phyloP scores from a whole-genome alignment of 352 stramenopile species.

The Aphanomyces invadans region DNA sequence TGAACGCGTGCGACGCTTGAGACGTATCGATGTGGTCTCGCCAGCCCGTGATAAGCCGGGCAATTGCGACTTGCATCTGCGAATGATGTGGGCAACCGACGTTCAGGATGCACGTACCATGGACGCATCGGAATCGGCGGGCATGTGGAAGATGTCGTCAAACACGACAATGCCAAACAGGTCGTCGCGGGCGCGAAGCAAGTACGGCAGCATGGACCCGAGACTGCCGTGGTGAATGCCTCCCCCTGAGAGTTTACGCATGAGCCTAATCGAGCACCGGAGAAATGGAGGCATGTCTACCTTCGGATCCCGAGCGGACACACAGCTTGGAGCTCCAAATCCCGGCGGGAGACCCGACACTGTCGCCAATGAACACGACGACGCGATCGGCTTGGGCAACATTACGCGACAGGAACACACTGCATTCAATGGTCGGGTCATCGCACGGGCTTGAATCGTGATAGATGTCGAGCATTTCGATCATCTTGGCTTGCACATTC shows the following conservation, averaged over 20 bases:
- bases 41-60: slow-evolving; percentile 61
- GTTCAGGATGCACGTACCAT: slow-evolving; percentile 3
- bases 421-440: slow-evolving; percentile 47
- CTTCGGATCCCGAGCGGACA: slow-evolving; percentile 50
- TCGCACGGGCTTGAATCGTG: slow-evolving; percentile 54
- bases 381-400: slow-evolving; percentile 54
- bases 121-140: slow-evolving; percentile 27
- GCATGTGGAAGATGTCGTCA: slow-evolving; percentile 60
- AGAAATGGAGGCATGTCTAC: slow-evolving; percentile 9
- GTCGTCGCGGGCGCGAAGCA: slow-evolving; percentile 64
- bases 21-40: slow-evolving; percentile 59
- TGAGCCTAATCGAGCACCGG: neutral
- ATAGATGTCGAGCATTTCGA: slow-evolving; percentile 52
- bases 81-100: too few relatives aligned
- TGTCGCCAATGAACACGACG: slow-evolving; percentile 59
- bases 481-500: slow-evolving; percentile 68
- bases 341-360: slow-evolving; percentile 44
- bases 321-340: slow-evolving; percentile 58
- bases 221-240: slow-evolving; percentile 69
- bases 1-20: slow-evolving; percentile 54
- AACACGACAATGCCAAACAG: slow-evolving; percentile 59
- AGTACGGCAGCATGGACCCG: slow-evolving; percentile 67
- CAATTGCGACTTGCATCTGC: slow-evolving; percentile 48
- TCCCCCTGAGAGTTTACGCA: slow-evolving; percentile 28
- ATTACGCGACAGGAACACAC: slow-evolving; percentile 49